Percentiles rank a stretch among this genome's conserved stretches.
phyloP scores from a whole-genome alignment of 2,329 filamentous ascomycete species.

The Geosmithia flava region DNA sequence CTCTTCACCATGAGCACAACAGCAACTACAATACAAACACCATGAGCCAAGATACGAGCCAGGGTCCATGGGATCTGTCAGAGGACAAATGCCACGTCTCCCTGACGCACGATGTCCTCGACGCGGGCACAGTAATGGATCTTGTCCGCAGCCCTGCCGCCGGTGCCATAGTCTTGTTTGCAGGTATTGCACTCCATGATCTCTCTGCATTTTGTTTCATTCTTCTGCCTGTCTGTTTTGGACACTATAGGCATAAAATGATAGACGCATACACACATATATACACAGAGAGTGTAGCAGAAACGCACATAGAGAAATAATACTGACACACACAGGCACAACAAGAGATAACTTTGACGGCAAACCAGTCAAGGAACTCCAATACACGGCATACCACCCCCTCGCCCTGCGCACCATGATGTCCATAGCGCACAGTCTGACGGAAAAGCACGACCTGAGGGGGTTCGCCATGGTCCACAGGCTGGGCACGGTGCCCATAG shows the following conservation, averaged over 20 bases:
- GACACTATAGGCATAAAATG: no score
- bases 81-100: slow-evolving; percentile 51
- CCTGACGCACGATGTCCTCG: slow-evolving; percentile 51
- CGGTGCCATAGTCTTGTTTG: slow-evolving; percentile 66
- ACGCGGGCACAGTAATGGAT: slow-evolving; percentile 44
- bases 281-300: neutral
- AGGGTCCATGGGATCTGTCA: slow-evolving; percentile 22
- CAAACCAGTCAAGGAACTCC: slow-evolving; percentile 60
- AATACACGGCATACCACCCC: slow-evolving; percentile 63
- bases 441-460: slow-evolving; percentile 49
- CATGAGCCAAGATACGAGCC: slow-evolving; percentile 2
- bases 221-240: no score
- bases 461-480: slow-evolving; percentile 75
- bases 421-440: slow-evolving; percentile 45
- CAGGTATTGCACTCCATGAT: no score
- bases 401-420: slow-evolving; percentile 59
- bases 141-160: slow-evolving; percentile 61
- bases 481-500: slow-evolving; percentile 73
- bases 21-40: neutral
- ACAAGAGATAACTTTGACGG: slow-evolving; percentile 64
- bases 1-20: neutral
- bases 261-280: no score
- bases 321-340: slow-evolving; percentile 43
- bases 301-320: no score
- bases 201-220: no score